These are phyloP conservation scores for Scalesia atractyloides DNA, from an alignment of 129 eudicot species.

Conservation along the genomic window DNA sequence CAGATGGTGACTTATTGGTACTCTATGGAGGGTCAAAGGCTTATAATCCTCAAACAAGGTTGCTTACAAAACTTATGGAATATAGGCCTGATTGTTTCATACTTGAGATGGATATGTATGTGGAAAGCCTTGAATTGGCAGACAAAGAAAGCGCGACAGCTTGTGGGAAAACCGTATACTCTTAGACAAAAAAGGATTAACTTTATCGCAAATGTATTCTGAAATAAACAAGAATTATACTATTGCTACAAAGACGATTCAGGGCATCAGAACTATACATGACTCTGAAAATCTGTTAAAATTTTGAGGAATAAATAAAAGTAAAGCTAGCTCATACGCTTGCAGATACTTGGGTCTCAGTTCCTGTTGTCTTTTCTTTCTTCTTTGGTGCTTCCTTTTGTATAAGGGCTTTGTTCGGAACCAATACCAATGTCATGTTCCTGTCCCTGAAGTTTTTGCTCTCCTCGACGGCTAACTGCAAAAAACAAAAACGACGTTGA, in stretches of 20 bases:
- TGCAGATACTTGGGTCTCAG: slow-evolving; percentile 33
- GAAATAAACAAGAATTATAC: slow-evolving; percentile 28
- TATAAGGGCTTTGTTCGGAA: slow-evolving; percentile 71
- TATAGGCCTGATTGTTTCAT: background rate
- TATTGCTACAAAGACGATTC: slow-evolving; percentile 19
- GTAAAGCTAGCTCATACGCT: slow-evolving; percentile 26
- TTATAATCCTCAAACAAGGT: background rate
- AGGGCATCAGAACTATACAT: slow-evolving; percentile 51
- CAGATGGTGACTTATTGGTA: background rate
- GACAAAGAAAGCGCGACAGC: background rate
- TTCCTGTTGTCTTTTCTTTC: slow-evolving; percentile 39
- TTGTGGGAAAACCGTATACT: background rate
- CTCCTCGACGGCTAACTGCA: slow-evolving; percentile 86
- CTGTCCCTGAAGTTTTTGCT: slow-evolving; percentile 69
- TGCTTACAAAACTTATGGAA: background rate
- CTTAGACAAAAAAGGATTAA: background rate
- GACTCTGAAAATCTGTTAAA: slow-evolving; percentile 34
- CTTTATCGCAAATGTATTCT: background rate
- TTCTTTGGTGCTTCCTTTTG: slow-evolving; percentile 74
- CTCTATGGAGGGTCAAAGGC: background rate
- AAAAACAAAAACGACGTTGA: background rate
- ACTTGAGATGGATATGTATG: background rate
- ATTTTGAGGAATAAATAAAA: background rate
- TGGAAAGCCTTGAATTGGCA: background rate
- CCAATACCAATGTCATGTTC: slow-evolving; percentile 62